Conservation (phyloP, 2,329 filamentous ascomycete species). For the Fusarium heterosporum region DNA sequence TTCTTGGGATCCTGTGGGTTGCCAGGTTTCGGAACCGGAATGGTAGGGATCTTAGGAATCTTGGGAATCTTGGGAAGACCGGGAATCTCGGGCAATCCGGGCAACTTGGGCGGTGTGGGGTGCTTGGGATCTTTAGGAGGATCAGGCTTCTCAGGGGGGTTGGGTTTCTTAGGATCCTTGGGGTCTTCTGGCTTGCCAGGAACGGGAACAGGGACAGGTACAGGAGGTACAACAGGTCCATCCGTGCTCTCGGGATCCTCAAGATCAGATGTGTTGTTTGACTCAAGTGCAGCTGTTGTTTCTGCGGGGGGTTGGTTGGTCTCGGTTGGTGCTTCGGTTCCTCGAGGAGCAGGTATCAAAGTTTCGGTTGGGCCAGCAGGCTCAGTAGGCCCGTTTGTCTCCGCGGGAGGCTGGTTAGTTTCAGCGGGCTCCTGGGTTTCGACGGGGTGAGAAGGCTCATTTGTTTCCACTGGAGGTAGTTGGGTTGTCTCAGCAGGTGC, state of each 20-base stretch:
- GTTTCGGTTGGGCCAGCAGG: too few species aligned
- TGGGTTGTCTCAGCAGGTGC: not conserved
- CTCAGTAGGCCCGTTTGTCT: too few species aligned
- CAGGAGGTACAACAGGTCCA: not conserved
- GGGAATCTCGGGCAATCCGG: too few species aligned
- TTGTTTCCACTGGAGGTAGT: too few species aligned
- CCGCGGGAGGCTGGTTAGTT: too few species aligned
- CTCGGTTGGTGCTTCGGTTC: not conserved
- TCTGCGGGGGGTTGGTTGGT: not conserved
- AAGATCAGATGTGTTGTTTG: not conserved
- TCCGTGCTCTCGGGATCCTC: not conserved
- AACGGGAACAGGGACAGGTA: not conserved
- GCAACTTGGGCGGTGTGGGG: too few species aligned
- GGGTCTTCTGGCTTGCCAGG: not conserved
- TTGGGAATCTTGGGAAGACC: too few species aligned
- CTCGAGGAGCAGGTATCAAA: too few species aligned
- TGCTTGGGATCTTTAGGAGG: too few species aligned
- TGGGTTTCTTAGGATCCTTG: not conserved
- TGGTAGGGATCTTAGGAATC: not conserved
- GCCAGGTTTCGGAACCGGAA: not conserved
- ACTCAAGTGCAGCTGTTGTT: not conserved
- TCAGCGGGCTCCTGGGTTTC: too few species aligned
- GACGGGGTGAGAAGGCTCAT: too few species aligned
- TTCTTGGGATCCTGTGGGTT: not conserved
- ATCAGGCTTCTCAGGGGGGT: not conserved